Evolutionary conservation across 345 rosid species (phyloP).

Genomic region (Brassica carinata): DNA sequence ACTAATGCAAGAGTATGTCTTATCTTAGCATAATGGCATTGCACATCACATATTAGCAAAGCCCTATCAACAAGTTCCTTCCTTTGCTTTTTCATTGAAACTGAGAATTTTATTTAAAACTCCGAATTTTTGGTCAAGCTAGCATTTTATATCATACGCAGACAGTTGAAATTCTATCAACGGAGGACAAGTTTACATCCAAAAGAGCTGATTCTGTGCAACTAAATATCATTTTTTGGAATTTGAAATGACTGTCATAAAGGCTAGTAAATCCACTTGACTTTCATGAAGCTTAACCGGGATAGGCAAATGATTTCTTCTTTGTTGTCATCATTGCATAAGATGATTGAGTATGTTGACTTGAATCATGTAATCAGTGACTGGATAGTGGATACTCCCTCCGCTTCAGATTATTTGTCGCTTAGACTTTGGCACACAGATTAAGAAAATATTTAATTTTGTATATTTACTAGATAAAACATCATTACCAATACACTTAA

Average conservation of each 20-base stretch:
- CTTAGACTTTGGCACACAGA: too few species aligned
- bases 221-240: not conserved
- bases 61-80: not conserved
- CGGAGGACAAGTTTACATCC: not conserved
- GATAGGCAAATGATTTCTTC: too few species aligned
- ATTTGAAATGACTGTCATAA: not conserved
- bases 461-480: too few species aligned
- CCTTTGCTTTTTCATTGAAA: not conserved
- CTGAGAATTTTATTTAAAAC: not conserved
- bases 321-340: not conserved
- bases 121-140: not conserved
- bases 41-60: not conserved
- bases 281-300: not conserved
- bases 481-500: too few species aligned
- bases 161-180: not conserved
- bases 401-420: too few species aligned
- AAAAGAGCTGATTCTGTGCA: too few species aligned
- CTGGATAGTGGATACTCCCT: not conserved
- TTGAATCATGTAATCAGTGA: not conserved
- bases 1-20: constrained; percentile 8
- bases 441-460: too few species aligned
- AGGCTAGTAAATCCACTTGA: not conserved
- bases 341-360: not conserved
- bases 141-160: not conserved
- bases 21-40: constrained; percentile 21